These are phyloP conservation scores for Salvia hispanica DNA, from an alignment of 257 asterid species.

Conservation along the genomic window DNA sequence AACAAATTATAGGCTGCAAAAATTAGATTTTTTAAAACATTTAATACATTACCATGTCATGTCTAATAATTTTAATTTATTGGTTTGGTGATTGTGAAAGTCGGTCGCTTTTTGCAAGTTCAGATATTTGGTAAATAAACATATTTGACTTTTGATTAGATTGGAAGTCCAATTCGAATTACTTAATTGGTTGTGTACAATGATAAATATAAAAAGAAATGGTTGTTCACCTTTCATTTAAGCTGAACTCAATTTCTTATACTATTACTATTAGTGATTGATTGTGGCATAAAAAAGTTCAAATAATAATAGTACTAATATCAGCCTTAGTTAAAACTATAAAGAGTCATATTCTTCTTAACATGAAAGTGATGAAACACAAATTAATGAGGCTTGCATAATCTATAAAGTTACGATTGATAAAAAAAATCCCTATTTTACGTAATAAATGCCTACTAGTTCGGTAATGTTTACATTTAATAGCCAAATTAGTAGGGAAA, in stretches of 20 bases:
- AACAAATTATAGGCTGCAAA: conserved; percentile 27
- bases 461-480: conserved; percentile 1
- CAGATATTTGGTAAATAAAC: neutral
- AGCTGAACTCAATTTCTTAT: neutral
- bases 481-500: conserved; percentile 32
- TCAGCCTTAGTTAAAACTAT: too few species aligned
- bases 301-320: too few species aligned
- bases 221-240: neutral
- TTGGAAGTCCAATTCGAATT: neutral
- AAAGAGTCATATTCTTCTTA: too few species aligned
- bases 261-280: neutral
- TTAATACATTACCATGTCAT: neutral
- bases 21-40: neutral
- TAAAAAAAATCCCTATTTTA: too few species aligned
- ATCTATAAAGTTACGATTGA: too few species aligned
- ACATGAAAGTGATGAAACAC: neutral
- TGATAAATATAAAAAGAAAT: too few species aligned
- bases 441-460: neutral
- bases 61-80: neutral
- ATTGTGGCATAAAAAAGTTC: neutral
- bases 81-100: neutral
- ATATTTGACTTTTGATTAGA: neutral
- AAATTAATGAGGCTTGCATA: neutral
- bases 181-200: neutral
- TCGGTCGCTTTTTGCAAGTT: neutral